Base-by-base conservation (phyloP, 805 yeast species). In the Saccharomycopsis javanensis region DNA sequence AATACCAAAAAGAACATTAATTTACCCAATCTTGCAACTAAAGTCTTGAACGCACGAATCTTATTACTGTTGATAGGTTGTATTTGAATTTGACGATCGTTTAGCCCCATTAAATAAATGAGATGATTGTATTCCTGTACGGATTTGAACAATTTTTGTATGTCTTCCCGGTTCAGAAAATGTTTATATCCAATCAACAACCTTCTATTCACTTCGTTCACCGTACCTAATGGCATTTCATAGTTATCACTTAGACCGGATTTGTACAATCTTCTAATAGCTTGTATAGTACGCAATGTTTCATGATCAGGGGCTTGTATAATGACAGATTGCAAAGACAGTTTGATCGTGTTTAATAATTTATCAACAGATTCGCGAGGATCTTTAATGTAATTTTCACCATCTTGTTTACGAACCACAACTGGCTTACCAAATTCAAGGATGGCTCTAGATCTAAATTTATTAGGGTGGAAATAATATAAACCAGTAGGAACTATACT, bases 391-490 rank as follows among this genome's bases (percentile, higher is more conserved):
- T 92, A 91, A 68, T 79, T 80, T 18, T 75, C 78, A 4, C 89
- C 87, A 56, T 88, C 72, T 38, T 78, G 80, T 23, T 72, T 70
- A 3, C 79, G 69, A 37, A 94, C 82, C 54, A 80, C 84, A 57
- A 91, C 80, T 5, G 97, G 96, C 57, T 82, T 78, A 15, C 99
- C 99, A 71, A 91, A 92, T 71, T 92, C 99, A 51, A 94, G 79
- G 16, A 92, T 96, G 1, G 97, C 97, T 64, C 99, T 79, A 5
- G 96, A 88, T 69, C 99, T 79, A 72, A 94, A 92, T 68, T 88
- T 90, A 72, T 92, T 96, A 4, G 97, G 92, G 67, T 88, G 96
- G 78, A 92, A 92, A 71, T 92, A 92, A 71, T 92, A 92, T 92
- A 94, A 85, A 46, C 99, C 99, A 68, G 96, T 90, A 3, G 98